Evolutionary conservation across 495 filamentous ascomycete species (phyloP), one percentile per base, ranked within the genome.

Genomic region (Melanomma pulvis-pyrius): DNA sequence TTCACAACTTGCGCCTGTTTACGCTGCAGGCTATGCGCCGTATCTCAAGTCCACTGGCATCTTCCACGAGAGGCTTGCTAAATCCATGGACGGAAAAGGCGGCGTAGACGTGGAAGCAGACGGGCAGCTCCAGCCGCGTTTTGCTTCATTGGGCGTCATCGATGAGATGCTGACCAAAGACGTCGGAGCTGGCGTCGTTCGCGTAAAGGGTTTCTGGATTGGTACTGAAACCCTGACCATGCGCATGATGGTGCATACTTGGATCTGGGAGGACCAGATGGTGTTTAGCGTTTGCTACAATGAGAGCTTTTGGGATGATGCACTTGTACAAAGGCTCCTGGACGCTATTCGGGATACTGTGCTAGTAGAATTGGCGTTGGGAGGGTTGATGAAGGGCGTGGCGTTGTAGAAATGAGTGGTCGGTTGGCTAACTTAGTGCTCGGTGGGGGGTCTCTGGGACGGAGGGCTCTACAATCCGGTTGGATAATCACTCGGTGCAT

Each of bases 271-370:
- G 22, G 21, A 21, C 4, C 39, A 50, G 41, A 60, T 60, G 11
- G 39, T 49, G 39, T 60, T 60, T n/a, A 60, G 57, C 22, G 49
- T n/a, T 30, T 53, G 50, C 50, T 53, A 28, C n/a, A n/a, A n/a
- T n/a, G n/a, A n/a, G n/a, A n/a, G n/a, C n/a, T n/a, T n/a, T n/a
- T n/a, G n/a, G n/a, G n/a, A n/a, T n/a, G n/a, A n/a, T n/a, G n/a
- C n/a, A n/a, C n/a, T n/a, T n/a, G n/a, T n/a, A n/a, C n/a, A n/a
- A n/a, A n/a, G n/a, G n/a, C n/a, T n/a, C n/a, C n/a, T n/a, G n/a
- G n/a, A n/a, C n/a, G n/a, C n/a, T n/a, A n/a, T n/a, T n/a, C n/a
- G n/a, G n/a, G n/a, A n/a, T n/a, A n/a, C n/a, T n/a, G n/a, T n/a
- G n/a, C n/a, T n/a, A n/a, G n/a, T n/a, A n/a, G n/a, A n/a, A n/a